Evolutionary conservation across 2,329 filamentous ascomycete genomes (phyloP).

Genomic region (Sporothrix dimorphospora): DNA sequence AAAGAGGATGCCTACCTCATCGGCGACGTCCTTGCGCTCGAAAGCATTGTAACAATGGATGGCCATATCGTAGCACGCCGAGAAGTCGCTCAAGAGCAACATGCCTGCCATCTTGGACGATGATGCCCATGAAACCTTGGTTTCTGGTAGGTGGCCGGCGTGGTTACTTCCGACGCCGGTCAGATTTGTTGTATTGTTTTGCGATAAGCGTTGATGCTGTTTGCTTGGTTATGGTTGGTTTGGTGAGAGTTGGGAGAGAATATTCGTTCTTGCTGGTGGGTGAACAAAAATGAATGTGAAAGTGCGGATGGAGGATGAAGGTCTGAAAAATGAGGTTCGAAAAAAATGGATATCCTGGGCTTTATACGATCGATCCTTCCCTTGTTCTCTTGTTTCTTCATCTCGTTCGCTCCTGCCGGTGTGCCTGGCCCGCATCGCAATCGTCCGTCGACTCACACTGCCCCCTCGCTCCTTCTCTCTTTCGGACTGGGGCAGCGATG

Average conservation of each 20-base stretch:
- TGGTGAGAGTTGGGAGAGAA: not conserved
- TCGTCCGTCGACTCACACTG: slow-evolving; percentile 17
- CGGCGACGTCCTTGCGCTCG: not conserved
- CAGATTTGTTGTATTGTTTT: not conserved
- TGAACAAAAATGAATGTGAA: not conserved
- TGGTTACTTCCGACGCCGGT: not conserved
- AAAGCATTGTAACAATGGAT: not conserved
- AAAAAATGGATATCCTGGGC: slow-evolving; percentile 1
- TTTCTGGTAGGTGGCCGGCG: not conserved
- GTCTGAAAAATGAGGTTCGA: slow-evolving; percentile 23
- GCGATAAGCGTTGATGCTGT: not conserved
- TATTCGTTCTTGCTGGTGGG: not conserved
- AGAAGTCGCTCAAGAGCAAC: not conserved
- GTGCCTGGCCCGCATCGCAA: not conserved
- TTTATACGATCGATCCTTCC: slow-evolving; percentile 24
- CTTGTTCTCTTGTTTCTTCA: not conserved
- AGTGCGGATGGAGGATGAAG: slow-evolving; percentile 3
- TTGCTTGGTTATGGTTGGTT: not conserved
- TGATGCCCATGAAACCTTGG: not conserved
- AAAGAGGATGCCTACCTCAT: not conserved
- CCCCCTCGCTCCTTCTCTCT: not conserved
- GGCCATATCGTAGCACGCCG: too few relatives aligned
- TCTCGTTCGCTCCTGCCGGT: slow-evolving; percentile 18
- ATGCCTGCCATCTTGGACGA: not conserved
- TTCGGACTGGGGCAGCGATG: not conserved